Evolutionary conservation across 148 eudicot genomes (phyloP).

Genomic region (Pouteria glomerata): DNA sequence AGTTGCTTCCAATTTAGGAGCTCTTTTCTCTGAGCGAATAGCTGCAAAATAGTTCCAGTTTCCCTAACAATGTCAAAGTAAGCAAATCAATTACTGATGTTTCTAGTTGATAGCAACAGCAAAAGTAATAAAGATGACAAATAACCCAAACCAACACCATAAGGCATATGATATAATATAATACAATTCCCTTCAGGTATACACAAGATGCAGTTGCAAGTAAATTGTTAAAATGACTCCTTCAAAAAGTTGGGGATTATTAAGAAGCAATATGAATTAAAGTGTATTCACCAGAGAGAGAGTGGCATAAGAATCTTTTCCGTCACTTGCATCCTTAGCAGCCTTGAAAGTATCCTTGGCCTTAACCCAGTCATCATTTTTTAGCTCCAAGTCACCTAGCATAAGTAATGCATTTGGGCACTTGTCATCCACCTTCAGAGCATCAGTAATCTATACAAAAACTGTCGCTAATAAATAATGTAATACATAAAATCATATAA

Average conservation of each 20-base stretch:
- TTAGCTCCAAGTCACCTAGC: slow-evolving; percentile 93
- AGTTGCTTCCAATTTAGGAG: slow-evolving; percentile 83
- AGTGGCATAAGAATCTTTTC: slow-evolving; percentile 86
- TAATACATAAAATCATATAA: slow-evolving; percentile 2
- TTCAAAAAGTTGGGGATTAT: neutral
- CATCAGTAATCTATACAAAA: slow-evolving; percentile 65
- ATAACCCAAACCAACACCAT: neutral
- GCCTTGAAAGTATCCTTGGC: slow-evolving; percentile 96
- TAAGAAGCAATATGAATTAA: neutral
- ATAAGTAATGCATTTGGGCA: slow-evolving; percentile 74
- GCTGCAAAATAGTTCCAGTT: slow-evolving; percentile 99
- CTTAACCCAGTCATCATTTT: slow-evolving; percentile 98
- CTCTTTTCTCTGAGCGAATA: slow-evolving; percentile 80
- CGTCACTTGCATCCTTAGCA: slow-evolving; percentile 74
- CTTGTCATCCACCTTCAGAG: slow-evolving; percentile 79
- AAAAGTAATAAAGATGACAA: neutral
- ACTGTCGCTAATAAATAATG: neutral
- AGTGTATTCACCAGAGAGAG: slow-evolving; percentile 70
- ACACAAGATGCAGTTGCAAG: slow-evolving; percentile 5
- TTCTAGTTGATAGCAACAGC: neutral
- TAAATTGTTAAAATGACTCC: neutral
- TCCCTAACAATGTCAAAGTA: slow-evolving; percentile 47
- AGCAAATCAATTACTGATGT: slow-evolving; percentile 9
- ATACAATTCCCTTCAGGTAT: neutral
- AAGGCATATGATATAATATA: neutral